Evolutionary conservation across 768 basidiomycete species (phyloP).

Genomic region (Tylopilus felleus): DNA sequence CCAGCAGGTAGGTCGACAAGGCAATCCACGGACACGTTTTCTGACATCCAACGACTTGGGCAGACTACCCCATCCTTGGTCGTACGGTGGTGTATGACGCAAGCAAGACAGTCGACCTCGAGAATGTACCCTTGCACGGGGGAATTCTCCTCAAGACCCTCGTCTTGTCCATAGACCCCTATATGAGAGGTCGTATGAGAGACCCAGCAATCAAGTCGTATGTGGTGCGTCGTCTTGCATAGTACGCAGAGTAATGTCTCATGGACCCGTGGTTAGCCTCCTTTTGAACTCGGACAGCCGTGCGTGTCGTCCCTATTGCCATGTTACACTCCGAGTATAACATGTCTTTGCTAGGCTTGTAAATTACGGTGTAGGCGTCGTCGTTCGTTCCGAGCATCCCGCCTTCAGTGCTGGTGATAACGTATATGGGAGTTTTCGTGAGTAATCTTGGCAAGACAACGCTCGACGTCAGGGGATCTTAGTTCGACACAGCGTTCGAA

Average conservation of each 20-base stretch:
- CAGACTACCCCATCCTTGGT: constrained; percentile 26
- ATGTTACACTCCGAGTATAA: neutral
- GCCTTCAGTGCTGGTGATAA: neutral
- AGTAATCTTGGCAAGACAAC: no score
- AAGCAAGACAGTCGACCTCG: constrained; percentile 48
- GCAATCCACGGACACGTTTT: neutral
- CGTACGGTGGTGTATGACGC: constrained; percentile 45
- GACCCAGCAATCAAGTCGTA: constrained; percentile 9
- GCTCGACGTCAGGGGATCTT: no score
- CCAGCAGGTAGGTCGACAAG: constrained; percentile 18
- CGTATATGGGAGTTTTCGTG: no score
- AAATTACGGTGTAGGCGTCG: constrained; percentile 39
- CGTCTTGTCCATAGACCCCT: constrained; percentile 46
- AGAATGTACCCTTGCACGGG: constrained; percentile 43
- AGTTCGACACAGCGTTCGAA: no score
- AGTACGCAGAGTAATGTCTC: neutral
- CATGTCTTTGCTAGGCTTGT: neutral
- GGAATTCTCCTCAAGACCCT: constrained; percentile 51
- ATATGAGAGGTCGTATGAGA: constrained; percentile 44
- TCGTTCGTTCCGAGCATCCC: constrained; percentile 15
- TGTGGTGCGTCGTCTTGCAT: constrained; percentile 6
- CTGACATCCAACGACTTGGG: neutral
- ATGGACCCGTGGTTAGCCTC: neutral
- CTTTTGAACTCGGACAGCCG: no score
- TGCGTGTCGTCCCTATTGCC: no score